Evolutionary conservation across 2,329 filamentous ascomycete genomes (phyloP), one percentile per base, ranked within the genome.

Genomic region (Colletotrichum sp.): DNA sequence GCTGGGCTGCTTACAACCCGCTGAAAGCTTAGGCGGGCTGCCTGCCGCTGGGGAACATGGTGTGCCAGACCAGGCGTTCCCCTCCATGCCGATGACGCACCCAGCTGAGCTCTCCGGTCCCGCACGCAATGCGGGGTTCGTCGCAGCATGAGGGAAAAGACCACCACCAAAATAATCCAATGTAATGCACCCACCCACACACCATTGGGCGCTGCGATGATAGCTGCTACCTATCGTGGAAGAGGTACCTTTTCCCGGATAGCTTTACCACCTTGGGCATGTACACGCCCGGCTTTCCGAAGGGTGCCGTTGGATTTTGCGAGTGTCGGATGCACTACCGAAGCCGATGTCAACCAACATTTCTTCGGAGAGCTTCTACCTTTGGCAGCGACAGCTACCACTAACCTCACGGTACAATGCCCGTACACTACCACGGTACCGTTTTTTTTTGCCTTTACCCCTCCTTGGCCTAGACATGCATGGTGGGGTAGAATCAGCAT

Each of bases 71-170:
- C 43, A 58, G 27, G 55, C 47, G 12, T 24, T 29, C 24, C 34
- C 58, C 59, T 58, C 43, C 59, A 62, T 62, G 66, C 70, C 61
- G 61, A 73, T 73, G 71, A 73, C 71, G 71, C 71, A 70, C 61
- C 61, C 69, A 57, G 38, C 36, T 63, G 34, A 64, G 62, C 61
- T 62, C 66, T 70, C 68, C 63, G 62, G 69, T 63, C 72, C 72
- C 68, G 72, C 71, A 62, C 43, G 63, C 72, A 72, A 74, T 74
- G 72, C 68, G 72, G 72, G 72, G 72, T 67, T 58, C 34, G 68
- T 63, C 57, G 71, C 34, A 67, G 68, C 68, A 71, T 61, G 47
- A 73, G 68, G 8, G 71, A 71, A 66, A 73, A 71, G 71, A 73
- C 71, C 71, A 59, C 66, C 65, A 69, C 0, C n/a, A 51, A 21